phyloP scores from a whole-genome alignment of 495 filamentous ascomycete species.

The Lasiosphaeris hirsuta region DNA sequence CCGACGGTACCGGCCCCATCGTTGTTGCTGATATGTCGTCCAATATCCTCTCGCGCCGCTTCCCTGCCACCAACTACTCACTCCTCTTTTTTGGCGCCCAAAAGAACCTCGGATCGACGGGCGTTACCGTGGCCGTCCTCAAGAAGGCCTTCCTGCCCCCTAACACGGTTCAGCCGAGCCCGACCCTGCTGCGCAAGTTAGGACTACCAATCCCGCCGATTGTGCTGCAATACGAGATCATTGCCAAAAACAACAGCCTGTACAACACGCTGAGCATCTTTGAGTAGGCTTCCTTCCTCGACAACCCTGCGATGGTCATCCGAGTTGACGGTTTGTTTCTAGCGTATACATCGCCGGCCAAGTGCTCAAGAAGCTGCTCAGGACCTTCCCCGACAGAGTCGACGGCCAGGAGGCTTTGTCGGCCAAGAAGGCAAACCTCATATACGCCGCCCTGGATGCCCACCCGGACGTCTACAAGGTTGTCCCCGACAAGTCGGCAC shows the following conservation, averaged over 20 bases:
- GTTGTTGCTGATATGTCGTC: constrained; percentile 86
- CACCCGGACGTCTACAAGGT: constrained; percentile 65
- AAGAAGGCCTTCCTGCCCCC: constrained; percentile 73
- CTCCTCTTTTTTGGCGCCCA: constrained; percentile 80
- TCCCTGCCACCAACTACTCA: constrained; percentile 72
- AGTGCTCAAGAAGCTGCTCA: constrained; percentile 68
- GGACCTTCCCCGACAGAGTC: constrained; percentile 60
- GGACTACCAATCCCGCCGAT: constrained; percentile 72
- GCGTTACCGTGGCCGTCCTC: constrained; percentile 79
- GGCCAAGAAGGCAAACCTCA: constrained; percentile 63
- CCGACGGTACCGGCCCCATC: constrained; percentile 57
- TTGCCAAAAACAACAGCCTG: constrained; percentile 82
- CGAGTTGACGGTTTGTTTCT: neutral
- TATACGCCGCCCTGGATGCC: constrained; percentile 74
- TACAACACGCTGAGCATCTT: constrained; percentile 97
- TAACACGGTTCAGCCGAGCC: constrained; percentile 49
- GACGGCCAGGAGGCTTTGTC: constrained; percentile 67
- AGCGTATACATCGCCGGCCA: constrained; percentile 82
- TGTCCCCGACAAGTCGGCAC: constrained; percentile 66
- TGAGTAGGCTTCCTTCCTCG: constrained; percentile 45
- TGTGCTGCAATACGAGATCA: constrained; percentile 74
- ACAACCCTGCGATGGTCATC: neutral
- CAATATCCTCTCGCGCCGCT: constrained; percentile 61
- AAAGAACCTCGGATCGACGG: constrained; percentile 86
- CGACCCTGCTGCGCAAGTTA: constrained; percentile 68